Evolutionary conservation across 1,284 basidiomycete genomes (phyloP), one percentile per base, ranked within the genome.

Genomic region (Anthracocystis setariae): DNA sequence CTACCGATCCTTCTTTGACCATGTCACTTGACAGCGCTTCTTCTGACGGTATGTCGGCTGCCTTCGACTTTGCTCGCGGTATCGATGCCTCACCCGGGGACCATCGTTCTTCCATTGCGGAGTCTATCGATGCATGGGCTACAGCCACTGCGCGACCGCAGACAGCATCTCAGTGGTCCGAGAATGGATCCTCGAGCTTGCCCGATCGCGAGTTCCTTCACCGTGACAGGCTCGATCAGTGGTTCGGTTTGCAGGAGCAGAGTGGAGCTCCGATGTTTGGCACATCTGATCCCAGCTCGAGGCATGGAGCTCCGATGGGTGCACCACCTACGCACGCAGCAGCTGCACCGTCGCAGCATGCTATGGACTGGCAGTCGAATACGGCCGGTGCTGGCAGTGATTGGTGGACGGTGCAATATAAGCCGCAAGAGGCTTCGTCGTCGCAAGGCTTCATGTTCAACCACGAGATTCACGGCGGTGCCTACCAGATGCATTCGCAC

Each of bases 391-490:
- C 53, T 27, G 61, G 57, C 7, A 33, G 35, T 33, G 52, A 47
- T 18, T 71, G 68, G 68, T 71, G 68, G 68, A 65, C 49, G 15
- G 62, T 65, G 46, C 68, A 71, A 33, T 65, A 71, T 37, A 55
- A 55, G 27, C 68, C 65, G 8, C 35, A 42, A 5, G 58, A 62
- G 8, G 29, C 68, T n/a, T 61, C 62, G 46, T 46, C 61, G 9
- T 60, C 67, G 13, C 48, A 15, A 3, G 43, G 40, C 29, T 70
- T 70, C 46, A 43, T 64, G 52, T 70, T 60, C 42, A 43, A 48
- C 35, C 48, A 37, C 9, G 56, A 51, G 4, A 47, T 42, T 32
- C 56, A 66, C 33, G 48, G 38, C 24, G 33, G 40, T 21, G 17
- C 33, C n/a, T 20, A 38, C 39, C 52, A 29, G 20, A 25, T 27